Evolutionary conservation across 2,329 filamentous ascomycete species (phyloP), one percentile per base, ranked within the genome.

Genomic region (Lachnellula cervina): DNA sequence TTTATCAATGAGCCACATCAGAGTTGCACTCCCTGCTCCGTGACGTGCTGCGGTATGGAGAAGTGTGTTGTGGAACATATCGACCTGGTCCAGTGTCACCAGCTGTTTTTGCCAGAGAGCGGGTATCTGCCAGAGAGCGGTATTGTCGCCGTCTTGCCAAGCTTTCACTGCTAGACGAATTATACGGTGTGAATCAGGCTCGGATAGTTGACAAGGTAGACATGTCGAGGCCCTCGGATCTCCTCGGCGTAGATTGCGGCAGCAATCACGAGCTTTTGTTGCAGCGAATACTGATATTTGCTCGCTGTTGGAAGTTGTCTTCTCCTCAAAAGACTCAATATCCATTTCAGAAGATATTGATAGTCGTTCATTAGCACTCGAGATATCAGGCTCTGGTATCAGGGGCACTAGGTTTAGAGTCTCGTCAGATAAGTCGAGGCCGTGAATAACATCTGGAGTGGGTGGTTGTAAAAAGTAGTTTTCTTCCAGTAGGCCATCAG

Each of bases 21-120:
- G 17, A 43, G 49, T 43, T 19, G 2, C 9, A 45, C 42, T 43
- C n/a, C 49, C 49, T 42, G 54, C 54, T 8, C 54, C 49, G 40
- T 32, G 34, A 14, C 28, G 23, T 8, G 54, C 49, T 8, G 49
- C 54, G 11, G 44, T 17, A 42, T 52, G 54, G 19, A 56, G 54
- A n/a, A 49, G 13, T 19, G 54, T 56, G 42, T 56, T 44, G 35
- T 50, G 28, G 19, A 56, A 56, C 21, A 47, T 43, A 34, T 56
- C 54, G 11, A 48, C 35, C 21, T 56, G 49, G 28, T 14, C 19
- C 25, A 52, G n/a, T 13, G 4, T 21, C 11, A 4, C 43, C 21
- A 23, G 3, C 21, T 23, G 21, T 23, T 23, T 23, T n/a, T n/a
- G n/a, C n/a, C n/a, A n/a, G n/a, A n/a, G n/a, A n/a, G 16, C 7